phyloP scores from a whole-genome alignment of 352 stramenopile species.

The Globisporangium recalcitrans region DNA sequence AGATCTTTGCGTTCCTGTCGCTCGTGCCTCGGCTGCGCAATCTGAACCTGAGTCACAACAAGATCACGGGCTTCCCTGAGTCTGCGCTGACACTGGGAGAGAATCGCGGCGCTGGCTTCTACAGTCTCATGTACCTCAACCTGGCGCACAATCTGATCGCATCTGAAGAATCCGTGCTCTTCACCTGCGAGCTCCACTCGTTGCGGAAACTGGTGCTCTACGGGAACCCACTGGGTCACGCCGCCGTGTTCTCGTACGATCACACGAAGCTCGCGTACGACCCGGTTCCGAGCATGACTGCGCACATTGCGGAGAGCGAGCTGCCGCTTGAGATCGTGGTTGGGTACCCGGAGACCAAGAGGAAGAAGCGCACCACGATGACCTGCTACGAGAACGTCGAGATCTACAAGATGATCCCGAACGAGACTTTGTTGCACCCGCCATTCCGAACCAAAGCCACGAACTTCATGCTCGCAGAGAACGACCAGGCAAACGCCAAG shows the following conservation, averaged over 20 bases:
- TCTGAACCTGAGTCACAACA: conserved; percentile 80
- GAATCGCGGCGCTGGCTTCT: conserved; percentile 62
- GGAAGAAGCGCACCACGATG: conserved; percentile 40
- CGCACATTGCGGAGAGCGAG: conserved; percentile 24
- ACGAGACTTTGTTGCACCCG: conserved; percentile 44
- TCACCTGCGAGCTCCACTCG: conserved; percentile 42
- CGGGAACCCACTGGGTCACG: conserved; percentile 61
- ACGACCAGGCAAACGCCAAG: conserved; percentile 25
- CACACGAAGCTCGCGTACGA: conserved; percentile 65
- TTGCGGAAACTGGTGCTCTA: conserved; percentile 72
- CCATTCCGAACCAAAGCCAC: conserved; percentile 50
- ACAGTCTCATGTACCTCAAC: conserved; percentile 67
- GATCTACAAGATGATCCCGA: conserved; percentile 82
- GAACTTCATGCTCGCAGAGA: conserved; percentile 31
- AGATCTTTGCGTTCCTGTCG: conserved; percentile 66
- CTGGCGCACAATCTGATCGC: conserved; percentile 65
- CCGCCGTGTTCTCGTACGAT: conserved; percentile 58
- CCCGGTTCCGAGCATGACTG: conserved; percentile 52
- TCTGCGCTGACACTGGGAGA: conserved; percentile 46
- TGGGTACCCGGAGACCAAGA: conserved; percentile 65
- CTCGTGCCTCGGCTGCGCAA: conserved; percentile 62
- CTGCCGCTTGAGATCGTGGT: conserved; percentile 35
- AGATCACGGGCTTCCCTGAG: conserved; percentile 67
- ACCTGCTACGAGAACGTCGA: conserved; percentile 66
- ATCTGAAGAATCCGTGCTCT: conserved; percentile 41